Evolutionary conservation across 2,329 filamentous ascomycete species (phyloP).

Genomic region (Penicillium thymicola): DNA sequence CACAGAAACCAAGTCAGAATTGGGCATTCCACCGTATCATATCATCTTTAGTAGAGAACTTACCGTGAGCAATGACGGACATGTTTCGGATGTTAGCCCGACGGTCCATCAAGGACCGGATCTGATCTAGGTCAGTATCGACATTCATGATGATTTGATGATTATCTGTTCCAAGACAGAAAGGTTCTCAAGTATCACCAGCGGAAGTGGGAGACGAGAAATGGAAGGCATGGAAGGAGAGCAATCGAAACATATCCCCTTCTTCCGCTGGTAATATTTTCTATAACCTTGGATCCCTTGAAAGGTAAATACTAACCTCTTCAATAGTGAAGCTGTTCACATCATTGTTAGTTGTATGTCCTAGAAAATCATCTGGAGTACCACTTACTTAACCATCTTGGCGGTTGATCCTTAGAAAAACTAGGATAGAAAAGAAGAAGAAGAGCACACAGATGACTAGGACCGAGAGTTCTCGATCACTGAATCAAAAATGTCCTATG

Average conservation of each 20-base stretch:
- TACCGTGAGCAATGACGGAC: constrained; percentile 99
- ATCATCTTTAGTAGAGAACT: constrained; percentile 27
- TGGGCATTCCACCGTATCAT: not conserved
- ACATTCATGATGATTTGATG: constrained; percentile 20
- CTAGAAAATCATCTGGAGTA: not conserved
- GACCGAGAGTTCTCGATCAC: constrained; percentile 47
- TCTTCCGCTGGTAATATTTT: not conserved
- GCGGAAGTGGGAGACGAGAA: not conserved
- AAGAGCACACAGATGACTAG: constrained; percentile 42
- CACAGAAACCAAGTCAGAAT: constrained; percentile 8
- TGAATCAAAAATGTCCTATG: constrained; percentile 36
- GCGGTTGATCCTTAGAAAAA: constrained; percentile 57
- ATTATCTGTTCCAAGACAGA: not conserved
- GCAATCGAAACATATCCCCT: not conserved
- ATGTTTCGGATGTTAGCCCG: constrained; percentile 78
- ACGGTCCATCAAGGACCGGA: constrained; percentile 49
- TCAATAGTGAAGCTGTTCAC: constrained; percentile 89
- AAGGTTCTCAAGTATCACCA: not conserved
- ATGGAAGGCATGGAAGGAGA: not conserved
- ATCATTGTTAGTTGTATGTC: not conserved
- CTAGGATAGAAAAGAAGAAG: constrained; percentile 33
- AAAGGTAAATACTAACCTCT: constrained; percentile 55
- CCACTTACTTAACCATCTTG: constrained; percentile 99
- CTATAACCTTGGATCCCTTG: not conserved
- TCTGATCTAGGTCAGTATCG: constrained; percentile 26